These are phyloP conservation scores for Colletotrichum sp. DNA, from an alignment of 2,329 filamentous ascomycete genomes.

Conservation along the genomic window DNA sequence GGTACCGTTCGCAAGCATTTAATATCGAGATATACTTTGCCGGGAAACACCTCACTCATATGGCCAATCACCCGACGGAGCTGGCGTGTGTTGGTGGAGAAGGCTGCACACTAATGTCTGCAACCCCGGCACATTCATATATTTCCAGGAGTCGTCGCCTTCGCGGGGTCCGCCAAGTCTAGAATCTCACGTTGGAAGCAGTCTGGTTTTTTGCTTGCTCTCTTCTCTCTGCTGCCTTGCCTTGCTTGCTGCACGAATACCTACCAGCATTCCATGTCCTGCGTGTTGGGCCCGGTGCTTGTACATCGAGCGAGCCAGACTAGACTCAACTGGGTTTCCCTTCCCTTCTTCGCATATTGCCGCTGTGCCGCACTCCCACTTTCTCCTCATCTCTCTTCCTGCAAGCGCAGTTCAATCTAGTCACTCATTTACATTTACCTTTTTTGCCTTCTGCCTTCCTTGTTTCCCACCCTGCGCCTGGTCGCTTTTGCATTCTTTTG, in stretches of 20 bases:
- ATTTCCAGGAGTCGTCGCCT: conserved; percentile 11
- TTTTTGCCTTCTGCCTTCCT: conserved; percentile 1
- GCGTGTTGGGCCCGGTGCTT: not conserved
- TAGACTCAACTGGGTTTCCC: not conserved
- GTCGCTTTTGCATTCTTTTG: conserved; percentile 10
- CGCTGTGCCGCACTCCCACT: conserved; percentile 9
- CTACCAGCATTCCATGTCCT: not conserved
- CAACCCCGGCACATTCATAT: conserved; percentile 12
- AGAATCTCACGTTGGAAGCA: conserved; percentile 13
- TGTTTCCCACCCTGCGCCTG: conserved; percentile 5
- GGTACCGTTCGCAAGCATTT: not conserved
- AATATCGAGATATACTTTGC: not conserved
- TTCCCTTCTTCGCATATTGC: conserved; percentile 1
- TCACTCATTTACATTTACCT: conserved; percentile 5
- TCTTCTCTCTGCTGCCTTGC: not conserved
- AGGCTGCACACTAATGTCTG: not conserved
- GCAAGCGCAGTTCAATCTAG: not conserved
- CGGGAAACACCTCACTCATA: not conserved
- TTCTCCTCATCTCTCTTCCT: conserved; percentile 12
- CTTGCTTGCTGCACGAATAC: not conserved
- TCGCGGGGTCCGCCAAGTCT: conserved; percentile 13
- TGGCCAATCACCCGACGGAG: not conserved
- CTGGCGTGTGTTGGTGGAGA: conserved; percentile 3
- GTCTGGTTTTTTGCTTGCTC: not conserved
- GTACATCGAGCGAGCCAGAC: not conserved